Percentiles rank a stretch among this genome's conserved stretches.
Conservation (phyloP, 495 filamentous ascomycete genomes). For the Neurospora tetrasperma region DNA sequence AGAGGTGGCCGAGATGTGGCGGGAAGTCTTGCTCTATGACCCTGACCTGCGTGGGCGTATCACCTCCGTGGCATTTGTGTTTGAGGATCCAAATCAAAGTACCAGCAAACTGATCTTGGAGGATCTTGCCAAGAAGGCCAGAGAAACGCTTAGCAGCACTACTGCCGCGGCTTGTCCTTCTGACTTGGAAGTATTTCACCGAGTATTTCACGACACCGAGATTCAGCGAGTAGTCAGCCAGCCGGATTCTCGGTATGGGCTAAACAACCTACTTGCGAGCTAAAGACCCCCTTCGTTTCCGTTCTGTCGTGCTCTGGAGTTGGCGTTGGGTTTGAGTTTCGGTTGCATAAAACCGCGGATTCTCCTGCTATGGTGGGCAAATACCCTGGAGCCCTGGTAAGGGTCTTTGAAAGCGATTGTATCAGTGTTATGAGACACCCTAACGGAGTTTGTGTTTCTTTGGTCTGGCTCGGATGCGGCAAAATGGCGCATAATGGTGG, state of each 20-base stretch:
- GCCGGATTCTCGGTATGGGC: conserved; percentile 36
- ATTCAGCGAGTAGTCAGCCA: conserved; percentile 30
- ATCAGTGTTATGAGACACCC: not conserved
- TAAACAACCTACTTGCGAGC: conserved; percentile 31
- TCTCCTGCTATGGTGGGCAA: not conserved
- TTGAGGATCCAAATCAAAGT: conserved; percentile 42
- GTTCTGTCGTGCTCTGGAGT: not conserved
- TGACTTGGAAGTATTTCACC: conserved; percentile 35
- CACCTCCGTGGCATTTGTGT: conserved; percentile 58
- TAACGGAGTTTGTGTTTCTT: not conserved
- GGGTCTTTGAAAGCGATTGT: not conserved
- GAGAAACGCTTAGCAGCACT: conserved; percentile 14
- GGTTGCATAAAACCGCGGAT: not conserved
- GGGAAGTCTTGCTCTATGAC: conserved; percentile 53
- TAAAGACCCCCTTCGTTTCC: conserved; percentile 7
- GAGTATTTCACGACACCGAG: conserved; percentile 30
- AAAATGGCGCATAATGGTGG: not conserved
- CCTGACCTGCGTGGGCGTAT: conserved; percentile 59
- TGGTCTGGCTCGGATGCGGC: not conserved
- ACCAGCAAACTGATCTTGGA: conserved; percentile 36
- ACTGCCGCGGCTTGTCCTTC: conserved; percentile 18
- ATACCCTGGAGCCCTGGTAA: not conserved
- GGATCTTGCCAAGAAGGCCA: conserved; percentile 38
- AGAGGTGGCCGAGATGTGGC: conserved; percentile 61
- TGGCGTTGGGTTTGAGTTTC: not conserved